Percentiles rank a stretch among this genome's conserved stretches.
Conservation (phyloP, 345 rosid genomes). For the Ailanthus altissimus region DNA sequence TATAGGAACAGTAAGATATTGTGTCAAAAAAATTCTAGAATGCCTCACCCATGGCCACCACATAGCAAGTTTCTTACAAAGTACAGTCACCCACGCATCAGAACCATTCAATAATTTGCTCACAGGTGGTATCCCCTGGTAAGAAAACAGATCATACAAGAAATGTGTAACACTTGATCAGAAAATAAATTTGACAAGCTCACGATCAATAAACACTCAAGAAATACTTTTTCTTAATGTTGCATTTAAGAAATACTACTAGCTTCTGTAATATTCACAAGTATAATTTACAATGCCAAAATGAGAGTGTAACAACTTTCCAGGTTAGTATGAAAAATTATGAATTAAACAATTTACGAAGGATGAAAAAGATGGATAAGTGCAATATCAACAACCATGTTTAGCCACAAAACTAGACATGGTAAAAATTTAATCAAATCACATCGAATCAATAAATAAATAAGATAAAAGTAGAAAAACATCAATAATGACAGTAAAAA, state of each 20-base stretch:
- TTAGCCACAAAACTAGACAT: neutral
- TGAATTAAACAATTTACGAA: neutral
- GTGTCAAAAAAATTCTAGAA: slow-evolving; percentile 8
- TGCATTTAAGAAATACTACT: neutral
- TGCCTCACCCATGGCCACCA: slow-evolving; percentile 90
- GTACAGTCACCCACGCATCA: slow-evolving; percentile 75
- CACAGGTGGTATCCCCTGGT: slow-evolving; percentile 74
- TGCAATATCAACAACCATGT: neutral
- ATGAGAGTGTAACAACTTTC: neutral
- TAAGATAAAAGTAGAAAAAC: neutral
- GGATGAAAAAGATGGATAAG: neutral
- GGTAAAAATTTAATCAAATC: neutral
- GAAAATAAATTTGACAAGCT: neutral
- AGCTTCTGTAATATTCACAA: neutral
- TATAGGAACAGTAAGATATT: slow-evolving; percentile 4
- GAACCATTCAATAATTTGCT: slow-evolving; percentile 50
- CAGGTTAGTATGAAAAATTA: neutral
- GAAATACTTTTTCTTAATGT: too few relatives aligned
- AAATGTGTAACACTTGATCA: neutral
- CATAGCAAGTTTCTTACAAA: slow-evolving; percentile 66
- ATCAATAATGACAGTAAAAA: neutral
- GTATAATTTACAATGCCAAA: neutral
- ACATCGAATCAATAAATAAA: neutral
- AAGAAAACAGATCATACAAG: slow-evolving; percentile 1
- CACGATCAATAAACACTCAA: neutral